phyloP scores from a whole-genome alignment of 768 basidiomycete species.

The Exsudoporus frostii region DNA sequence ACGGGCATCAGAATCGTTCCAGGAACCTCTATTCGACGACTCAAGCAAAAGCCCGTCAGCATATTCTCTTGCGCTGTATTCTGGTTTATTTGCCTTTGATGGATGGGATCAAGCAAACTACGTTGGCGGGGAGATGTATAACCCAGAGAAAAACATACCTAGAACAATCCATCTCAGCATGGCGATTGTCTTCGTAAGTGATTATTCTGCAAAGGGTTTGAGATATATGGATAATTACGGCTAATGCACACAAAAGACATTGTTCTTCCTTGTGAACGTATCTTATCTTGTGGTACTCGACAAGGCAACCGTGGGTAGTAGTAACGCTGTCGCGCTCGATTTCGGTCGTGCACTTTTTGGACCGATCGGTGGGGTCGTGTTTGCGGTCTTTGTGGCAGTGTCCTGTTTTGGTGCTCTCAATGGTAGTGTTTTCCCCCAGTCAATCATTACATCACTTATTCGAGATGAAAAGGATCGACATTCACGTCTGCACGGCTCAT shows the following conservation, averaged over 20 bases:
- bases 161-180: constrained; percentile 89
- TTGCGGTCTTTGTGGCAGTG: constrained; percentile 88
- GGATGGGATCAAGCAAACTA: constrained; percentile 96
- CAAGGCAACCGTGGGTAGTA: constrained; percentile 66
- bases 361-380: constrained; percentile 78
- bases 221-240: neutral
- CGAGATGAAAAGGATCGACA: constrained; percentile 48
- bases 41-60: constrained; percentile 77
- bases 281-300: constrained; percentile 94
- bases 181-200: constrained; percentile 67
- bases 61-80: constrained; percentile 93
- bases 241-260: constrained; percentile 39
- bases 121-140: constrained; percentile 83
- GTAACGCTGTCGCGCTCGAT: constrained; percentile 88
- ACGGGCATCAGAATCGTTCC: constrained; percentile 64
- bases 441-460: neutral
- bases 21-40: constrained; percentile 62
- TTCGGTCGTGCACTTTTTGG: constrained; percentile 89
- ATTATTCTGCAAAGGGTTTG: neutral
- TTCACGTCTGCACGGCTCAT: constrained; percentile 83
- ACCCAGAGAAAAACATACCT: constrained; percentile 84
- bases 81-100: constrained; percentile 93
- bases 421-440: constrained; percentile 41
- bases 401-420: constrained; percentile 96
- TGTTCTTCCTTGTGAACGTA: constrained; percentile 81